phyloP scores from a whole-genome alignment of 78 protist species.

The Isochrysis galbana region DNA sequence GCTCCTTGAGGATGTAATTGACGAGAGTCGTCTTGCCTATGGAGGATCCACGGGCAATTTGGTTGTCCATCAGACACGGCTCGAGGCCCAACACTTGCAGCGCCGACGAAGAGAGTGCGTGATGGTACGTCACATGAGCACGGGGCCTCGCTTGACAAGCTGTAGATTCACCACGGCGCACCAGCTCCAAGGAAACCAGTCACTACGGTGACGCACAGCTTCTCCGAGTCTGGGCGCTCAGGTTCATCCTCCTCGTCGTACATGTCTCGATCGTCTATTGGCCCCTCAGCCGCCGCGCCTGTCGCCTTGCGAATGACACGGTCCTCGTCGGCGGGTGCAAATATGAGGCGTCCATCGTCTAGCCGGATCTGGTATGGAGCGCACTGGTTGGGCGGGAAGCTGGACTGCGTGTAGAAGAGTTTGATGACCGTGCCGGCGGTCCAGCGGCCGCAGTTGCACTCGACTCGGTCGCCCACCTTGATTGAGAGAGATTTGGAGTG shows the following conservation, averaged over 20 bases:
- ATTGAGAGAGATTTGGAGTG: too few relatives aligned
- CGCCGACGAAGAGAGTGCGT: too few relatives aligned
- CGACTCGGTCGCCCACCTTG: not conserved
- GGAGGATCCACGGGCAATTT: too few relatives aligned
- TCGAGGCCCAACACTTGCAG: too few relatives aligned
- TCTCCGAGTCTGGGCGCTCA: not conserved
- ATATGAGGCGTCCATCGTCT: not conserved
- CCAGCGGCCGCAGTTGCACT: constrained; percentile 26
- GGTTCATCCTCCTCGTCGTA: not conserved
- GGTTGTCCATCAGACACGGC: too few relatives aligned
- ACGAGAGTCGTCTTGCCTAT: constrained; percentile 36
- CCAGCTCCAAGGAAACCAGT: constrained; percentile 48
- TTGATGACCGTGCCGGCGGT: not conserved
- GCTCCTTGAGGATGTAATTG: constrained; percentile 5
- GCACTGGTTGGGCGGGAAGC: not conserved
- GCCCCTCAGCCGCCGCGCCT: not conserved
- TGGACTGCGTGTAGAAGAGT: not conserved
- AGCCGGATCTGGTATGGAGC: not conserved
- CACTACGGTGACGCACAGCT: constrained; percentile 26
- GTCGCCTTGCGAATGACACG: too few relatives aligned
- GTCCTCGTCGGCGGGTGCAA: not conserved
- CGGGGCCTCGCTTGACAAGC: too few relatives aligned
- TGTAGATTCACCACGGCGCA: too few relatives aligned
- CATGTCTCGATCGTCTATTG: too few relatives aligned
- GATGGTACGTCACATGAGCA: too few relatives aligned